Evolutionary conservation across 2,329 filamentous ascomycete species (phyloP).

Genomic region (Trichophyton schoenleinii): DNA sequence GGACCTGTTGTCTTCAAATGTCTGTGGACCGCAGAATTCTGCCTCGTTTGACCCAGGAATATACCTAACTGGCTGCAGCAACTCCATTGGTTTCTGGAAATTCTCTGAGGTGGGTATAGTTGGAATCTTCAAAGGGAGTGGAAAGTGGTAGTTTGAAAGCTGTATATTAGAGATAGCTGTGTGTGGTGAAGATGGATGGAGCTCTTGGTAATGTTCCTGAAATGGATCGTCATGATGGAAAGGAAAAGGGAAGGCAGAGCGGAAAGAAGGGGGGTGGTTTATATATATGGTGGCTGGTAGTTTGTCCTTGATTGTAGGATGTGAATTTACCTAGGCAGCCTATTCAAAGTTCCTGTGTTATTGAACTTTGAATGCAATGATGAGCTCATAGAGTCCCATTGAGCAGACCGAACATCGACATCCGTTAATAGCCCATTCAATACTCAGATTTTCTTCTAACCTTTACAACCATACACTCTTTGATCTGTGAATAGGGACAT

Average conservation of each 20-base stretch:
- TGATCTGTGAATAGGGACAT: neutral
- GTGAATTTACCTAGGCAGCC: neutral
- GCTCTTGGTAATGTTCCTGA: neutral
- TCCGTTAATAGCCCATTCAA: neutral
- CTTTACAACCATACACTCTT: too few relatives aligned
- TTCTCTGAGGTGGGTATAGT: neutral
- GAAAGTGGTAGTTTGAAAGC: neutral
- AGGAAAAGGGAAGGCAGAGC: neutral
- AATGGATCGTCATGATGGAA: neutral
- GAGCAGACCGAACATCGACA: neutral
- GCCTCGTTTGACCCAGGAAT: neutral
- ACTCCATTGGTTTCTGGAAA: neutral
- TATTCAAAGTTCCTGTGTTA: constrained; percentile 1
- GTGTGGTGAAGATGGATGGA: neutral
- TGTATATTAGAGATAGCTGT: neutral
- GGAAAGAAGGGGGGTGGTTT: neutral
- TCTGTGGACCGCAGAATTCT: neutral
- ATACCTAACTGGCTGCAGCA: constrained; percentile 4
- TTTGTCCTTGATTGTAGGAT: neutral
- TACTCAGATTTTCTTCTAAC: neutral
- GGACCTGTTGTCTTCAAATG: constrained; percentile 13
- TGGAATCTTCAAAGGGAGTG: neutral
- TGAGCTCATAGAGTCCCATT: neutral
- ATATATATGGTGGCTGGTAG: neutral
- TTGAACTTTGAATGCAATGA: neutral